A percentile compares a stretch with the other conserved stretches of the same genome.
These are phyloP conservation scores for Tolypocladium endophyticum DNA, from an alignment of 2,329 filamentous ascomycete genomes.

Conservation along the genomic window DNA sequence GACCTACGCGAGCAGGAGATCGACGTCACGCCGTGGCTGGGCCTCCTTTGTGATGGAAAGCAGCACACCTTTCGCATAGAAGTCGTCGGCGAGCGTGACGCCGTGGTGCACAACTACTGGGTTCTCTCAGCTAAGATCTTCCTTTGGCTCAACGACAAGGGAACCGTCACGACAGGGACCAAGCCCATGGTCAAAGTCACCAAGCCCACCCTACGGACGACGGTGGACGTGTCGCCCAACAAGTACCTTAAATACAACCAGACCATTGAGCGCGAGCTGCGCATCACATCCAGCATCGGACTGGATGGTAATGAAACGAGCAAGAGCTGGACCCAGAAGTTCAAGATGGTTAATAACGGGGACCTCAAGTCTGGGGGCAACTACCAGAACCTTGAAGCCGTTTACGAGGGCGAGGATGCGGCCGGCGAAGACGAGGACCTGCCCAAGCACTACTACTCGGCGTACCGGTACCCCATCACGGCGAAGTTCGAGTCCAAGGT, in stretches of 20 bases:
- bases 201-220: not conserved
- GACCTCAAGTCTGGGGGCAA: slow-evolving; percentile 25
- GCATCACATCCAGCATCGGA: slow-evolving; percentile 46
- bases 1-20: slow-evolving; percentile 73
- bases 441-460: not conserved
- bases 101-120: slow-evolving; percentile 42
- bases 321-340: slow-evolving; percentile 44
- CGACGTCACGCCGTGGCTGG: slow-evolving; percentile 69
- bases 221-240: not conserved
- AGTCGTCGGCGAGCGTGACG: slow-evolving; percentile 55
- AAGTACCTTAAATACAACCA: slow-evolving; percentile 23
- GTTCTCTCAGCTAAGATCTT: slow-evolving; percentile 72
- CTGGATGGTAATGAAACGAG: slow-evolving; percentile 14
- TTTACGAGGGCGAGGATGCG: slow-evolving; percentile 7
- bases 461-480: slow-evolving; percentile 8
- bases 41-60: slow-evolving; percentile 54
- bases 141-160: slow-evolving; percentile 52
- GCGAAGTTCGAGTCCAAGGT: not conserved
- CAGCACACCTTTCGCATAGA: slow-evolving; percentile 58
- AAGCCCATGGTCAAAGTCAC: not conserved
- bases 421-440: not conserved
- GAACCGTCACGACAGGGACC: slow-evolving; percentile 31
- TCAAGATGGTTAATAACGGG: slow-evolving; percentile 43
- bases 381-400: slow-evolving; percentile 24
- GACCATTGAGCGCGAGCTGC: slow-evolving; percentile 46